Evolutionary conservation across 2,329 filamentous ascomycete genomes (phyloP).

Genomic region (Pseudogymnoascus sp.): DNA sequence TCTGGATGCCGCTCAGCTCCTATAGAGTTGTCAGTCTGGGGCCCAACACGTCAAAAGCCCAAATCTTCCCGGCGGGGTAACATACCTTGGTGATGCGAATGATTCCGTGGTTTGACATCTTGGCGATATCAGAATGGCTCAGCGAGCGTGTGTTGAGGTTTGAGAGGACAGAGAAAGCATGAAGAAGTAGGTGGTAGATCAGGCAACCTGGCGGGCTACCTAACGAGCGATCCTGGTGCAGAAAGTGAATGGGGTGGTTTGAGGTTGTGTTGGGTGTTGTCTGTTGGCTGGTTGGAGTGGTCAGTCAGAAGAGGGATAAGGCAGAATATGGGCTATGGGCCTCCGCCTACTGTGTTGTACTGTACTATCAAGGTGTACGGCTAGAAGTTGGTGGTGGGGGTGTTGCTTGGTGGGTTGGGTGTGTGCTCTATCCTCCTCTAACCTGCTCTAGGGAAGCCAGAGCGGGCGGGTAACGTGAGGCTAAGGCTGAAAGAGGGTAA

Average conservation of each 20-base stretch:
- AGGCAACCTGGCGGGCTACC: background rate
- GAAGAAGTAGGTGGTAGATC: background rate
- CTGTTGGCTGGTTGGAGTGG: background rate
- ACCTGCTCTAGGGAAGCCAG: background rate
- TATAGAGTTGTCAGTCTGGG: constrained; percentile 37
- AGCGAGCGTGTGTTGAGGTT: background rate
- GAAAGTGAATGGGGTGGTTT: background rate
- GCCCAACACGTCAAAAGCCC: background rate
- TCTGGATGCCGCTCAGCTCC: constrained; percentile 83
- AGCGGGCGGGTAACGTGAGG: background rate
- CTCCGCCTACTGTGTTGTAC: background rate
- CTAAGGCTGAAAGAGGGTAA: background rate
- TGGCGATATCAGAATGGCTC: constrained; percentile 14
- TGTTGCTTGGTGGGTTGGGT: background rate
- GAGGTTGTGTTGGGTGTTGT: background rate
- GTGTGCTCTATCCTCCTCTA: background rate
- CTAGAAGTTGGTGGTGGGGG: background rate
- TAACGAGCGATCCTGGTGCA: background rate
- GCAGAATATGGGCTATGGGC: background rate
- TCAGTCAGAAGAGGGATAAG: background rate
- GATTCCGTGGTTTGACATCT: constrained; percentile 78
- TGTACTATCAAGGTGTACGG: background rate
- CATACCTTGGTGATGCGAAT: constrained; percentile 77
- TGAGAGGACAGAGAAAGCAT: background rate
- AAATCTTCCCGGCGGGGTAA: constrained; percentile 9